A percentile compares a stretch with the other conserved stretches of the same genome.
phyloP scores from a whole-genome alignment of 164 flowering plant genomes.

The Macadamia integrifolia region DNA sequence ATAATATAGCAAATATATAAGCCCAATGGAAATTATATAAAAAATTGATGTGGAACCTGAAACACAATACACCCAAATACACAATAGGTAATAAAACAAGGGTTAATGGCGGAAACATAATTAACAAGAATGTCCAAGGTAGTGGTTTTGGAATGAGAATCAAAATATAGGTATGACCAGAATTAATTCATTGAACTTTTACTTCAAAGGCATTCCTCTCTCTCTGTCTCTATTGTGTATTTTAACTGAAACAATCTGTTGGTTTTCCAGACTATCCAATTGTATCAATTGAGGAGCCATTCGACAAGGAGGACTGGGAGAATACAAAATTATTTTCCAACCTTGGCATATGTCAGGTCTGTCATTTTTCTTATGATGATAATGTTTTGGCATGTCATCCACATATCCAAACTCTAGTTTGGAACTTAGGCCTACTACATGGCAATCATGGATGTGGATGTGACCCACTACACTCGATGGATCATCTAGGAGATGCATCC shows the following conservation, averaged over 20 bases:
- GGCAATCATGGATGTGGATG: background rate
- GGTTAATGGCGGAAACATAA: no score
- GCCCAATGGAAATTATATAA: no score
- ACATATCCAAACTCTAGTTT: background rate
- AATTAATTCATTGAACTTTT: no score
- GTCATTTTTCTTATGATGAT: constrained; percentile 9
- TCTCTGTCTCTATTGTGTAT: no score
- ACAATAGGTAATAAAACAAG: no score
- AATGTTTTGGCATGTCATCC: background rate
- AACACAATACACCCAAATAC: no score
- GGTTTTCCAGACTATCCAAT: constrained; percentile 70
- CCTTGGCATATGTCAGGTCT: constrained; percentile 85
- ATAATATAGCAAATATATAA: no score
- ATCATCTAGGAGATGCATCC: background rate
- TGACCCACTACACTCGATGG: background rate
- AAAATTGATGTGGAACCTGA: no score
- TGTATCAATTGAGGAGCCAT: constrained; percentile 94
- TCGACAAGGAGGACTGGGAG: constrained; percentile 99
- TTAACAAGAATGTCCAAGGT: no score
- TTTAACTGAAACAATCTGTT: background rate
- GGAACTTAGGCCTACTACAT: background rate
- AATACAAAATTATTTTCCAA: constrained; percentile 53
- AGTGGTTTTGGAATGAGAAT: no score
- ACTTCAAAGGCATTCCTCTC: no score
- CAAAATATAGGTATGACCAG: no score